Conservation (phyloP, 768 basidiomycete genomes). For the Dentipellis sp. region DNA sequence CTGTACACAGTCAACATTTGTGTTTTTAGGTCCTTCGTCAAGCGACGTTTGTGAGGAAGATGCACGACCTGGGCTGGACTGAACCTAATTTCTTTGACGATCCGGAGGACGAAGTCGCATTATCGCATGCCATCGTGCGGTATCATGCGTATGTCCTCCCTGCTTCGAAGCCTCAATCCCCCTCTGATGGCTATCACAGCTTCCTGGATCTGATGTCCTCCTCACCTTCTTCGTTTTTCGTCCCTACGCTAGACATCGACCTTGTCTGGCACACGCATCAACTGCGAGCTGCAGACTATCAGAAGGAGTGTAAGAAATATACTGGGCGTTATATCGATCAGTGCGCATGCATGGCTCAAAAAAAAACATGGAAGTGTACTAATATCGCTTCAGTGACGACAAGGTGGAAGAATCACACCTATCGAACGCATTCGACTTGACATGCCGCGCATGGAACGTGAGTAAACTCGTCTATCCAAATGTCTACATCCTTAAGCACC, state of each 20-base stretch:
- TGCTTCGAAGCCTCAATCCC: not conserved
- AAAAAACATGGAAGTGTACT: not conserved
- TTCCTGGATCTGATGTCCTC: constrained; percentile 50
- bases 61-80: constrained; percentile 45
- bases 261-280: constrained; percentile 73
- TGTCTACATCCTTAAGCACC: not conserved
- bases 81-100: constrained; percentile 31
- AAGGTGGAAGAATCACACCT: constrained; percentile 37
- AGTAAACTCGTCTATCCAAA: not conserved
- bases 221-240: constrained; percentile 32
- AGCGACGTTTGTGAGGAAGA: constrained; percentile 43
- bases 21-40: constrained; percentile 44
- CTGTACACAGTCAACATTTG: not conserved
- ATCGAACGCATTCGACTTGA: constrained; percentile 36
- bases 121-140: constrained; percentile 41
- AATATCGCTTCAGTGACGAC: constrained; percentile 29
- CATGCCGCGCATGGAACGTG: constrained; percentile 37
- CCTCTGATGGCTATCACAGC: constrained; percentile 13
- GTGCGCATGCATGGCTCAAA: constrained; percentile 24
- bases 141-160: constrained; percentile 43
- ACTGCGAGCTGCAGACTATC: constrained; percentile 39
- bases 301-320: constrained; percentile 30
- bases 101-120: constrained; percentile 27
- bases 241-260: constrained; percentile 68
- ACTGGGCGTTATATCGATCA: constrained; percentile 45